Base-by-base conservation (phyloP, 164 flowering plant species). In the Buxus sempervirens region DNA sequence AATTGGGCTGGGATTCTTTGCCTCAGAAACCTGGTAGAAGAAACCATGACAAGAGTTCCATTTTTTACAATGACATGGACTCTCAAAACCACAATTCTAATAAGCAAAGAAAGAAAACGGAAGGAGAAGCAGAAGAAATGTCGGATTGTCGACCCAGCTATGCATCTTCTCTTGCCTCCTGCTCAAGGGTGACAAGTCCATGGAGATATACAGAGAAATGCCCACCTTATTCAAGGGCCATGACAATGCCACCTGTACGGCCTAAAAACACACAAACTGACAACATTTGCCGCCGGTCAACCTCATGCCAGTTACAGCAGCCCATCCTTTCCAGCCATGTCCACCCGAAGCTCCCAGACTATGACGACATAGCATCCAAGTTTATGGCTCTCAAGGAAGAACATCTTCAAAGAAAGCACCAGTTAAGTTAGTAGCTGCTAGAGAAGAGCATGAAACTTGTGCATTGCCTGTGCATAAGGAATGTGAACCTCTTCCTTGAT, bases 341-440 rank as follows among this genome's bases (percentile, higher is more conserved):
- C 42, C 98, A 93, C 63, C 98, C 98, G 0, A 90, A 86, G 82
- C 77, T 90, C 70, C 96, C 98, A 0, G 91, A 93, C 32, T 93
- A 83, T 54, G 93, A 88, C 61, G 91, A 86, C 10, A 71, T 93
- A 58, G 81, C 80, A 26, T 88, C 91, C 18, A 86, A 71, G 63
- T 93, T 93, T 76, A 60, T 45, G 60, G 96, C 84, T 54, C 82
- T 89, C 41, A 90, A 84, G 83, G 75, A 78, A 70, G 88, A 63
- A 21, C 51, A 74, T 60, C 66, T 55, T 55, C 75, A 65, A 45
- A 63, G 28, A 10, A 76, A 76, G 70, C 51, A 45, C 51, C 1
- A 15, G 5, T 10, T 15, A 45, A 45, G 51, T 45, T 45, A 45
- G 51, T 10, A 45, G 12, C 13, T 10, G 51, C 51, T 45, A 10